Base-by-base conservation (phyloP, 208 protist genomes). In the Entamoeba nuttalli region DNA sequence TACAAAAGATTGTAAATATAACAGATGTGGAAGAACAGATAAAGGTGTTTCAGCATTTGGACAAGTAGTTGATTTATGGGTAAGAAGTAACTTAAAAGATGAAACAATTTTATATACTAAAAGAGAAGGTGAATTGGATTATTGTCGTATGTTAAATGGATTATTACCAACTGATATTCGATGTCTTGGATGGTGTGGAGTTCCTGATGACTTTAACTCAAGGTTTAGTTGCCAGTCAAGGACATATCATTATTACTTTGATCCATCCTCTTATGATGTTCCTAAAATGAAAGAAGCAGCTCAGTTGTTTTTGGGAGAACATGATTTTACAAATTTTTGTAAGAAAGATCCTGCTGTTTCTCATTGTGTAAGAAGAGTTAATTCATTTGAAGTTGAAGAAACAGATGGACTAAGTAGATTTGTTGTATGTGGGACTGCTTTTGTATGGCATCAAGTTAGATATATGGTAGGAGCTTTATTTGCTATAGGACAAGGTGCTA, bases 291-390 rank as follows among this genome's bases (percentile, higher is more conserved):
- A 41, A 48, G 50, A 84, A 57, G 95, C 71, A 17, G 71, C 41
- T 7, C 15, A 95, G 50, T 3, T 41, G 2, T 52, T 96, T 11
- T 0, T 94, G 3, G 95, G 95, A 7, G 69, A 96, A 52, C 95
- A 96, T 69, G 95, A 96, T 17, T 96, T 96, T 50, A n/a, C 48
- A 44, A 94, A 94, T 19, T 96, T 96, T 30, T 96, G 95, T 50
- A 94, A 94, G 44, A 50, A 21, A 15, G 53, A 95, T 50, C 53
- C 73, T 3, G 25, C 21, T n/a, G 57, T 93, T 5, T 15, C 17
- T n/a, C 41, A 95, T 94, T 95, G 94, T 71, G 3, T 21, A 19
- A 30, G 95, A 30, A 94, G 11, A 15, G 25, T 96, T 5, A 17
- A 48, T 41, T 48, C 9, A 4, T 69, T 94, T 30, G n/a, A 84